phyloP scores from a whole-genome alignment of 768 basidiomycete species.

The Macrolepiota dolichaula region DNA sequence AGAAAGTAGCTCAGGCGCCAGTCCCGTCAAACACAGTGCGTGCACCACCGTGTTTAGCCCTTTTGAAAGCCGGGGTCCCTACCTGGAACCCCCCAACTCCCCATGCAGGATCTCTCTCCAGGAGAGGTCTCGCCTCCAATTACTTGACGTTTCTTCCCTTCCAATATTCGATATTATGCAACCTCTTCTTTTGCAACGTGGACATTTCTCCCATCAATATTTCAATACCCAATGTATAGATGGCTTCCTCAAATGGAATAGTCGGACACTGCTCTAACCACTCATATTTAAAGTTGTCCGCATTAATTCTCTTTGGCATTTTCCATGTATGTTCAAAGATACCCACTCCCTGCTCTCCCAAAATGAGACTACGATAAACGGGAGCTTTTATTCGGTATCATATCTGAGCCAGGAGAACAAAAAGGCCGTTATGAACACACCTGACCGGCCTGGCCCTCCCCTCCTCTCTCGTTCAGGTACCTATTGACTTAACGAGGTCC shows the following conservation, averaged over 20 bases:
- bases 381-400: too few species aligned
- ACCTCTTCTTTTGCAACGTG: not conserved
- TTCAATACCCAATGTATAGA: not conserved
- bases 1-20: too few species aligned
- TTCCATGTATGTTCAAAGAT: not conserved
- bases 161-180: not conserved
- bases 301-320: not conserved
- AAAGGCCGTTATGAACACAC: not conserved
- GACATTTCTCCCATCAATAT: not conserved
- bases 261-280: not conserved
- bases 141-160: not conserved
- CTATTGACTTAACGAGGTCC: too few species aligned
- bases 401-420: not conserved
- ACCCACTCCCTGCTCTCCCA: not conserved
- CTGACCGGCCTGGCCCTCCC: too few species aligned
- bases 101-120: not conserved
- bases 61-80: not conserved
- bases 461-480: too few species aligned
- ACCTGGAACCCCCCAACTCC: too few species aligned
- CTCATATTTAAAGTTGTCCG: constrained; percentile 1
- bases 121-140: not conserved
- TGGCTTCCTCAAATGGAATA: not conserved
- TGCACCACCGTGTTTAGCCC: too few species aligned
- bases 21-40: too few species aligned
- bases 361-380: not conserved